Conservation (phyloP, 2,329 filamentous ascomycete species). For the Mariannaea elegans region DNA sequence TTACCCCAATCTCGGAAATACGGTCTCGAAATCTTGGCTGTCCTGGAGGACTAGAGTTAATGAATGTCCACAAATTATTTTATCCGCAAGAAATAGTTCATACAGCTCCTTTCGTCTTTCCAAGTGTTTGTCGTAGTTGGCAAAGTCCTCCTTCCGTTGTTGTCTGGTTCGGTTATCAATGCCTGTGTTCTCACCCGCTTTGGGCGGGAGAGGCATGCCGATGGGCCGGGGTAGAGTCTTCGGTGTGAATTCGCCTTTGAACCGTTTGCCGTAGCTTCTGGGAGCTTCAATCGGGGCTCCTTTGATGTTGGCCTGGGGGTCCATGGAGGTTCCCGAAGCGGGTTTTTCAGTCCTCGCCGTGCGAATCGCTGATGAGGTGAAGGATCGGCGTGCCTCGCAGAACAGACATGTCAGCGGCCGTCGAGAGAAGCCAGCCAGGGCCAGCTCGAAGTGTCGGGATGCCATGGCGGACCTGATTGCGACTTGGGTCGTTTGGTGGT, state of each 20-base stretch:
- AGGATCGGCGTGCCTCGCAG: conserved; percentile 61
- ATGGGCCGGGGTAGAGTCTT: conserved; percentile 77
- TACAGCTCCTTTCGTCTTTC: conserved; percentile 79
- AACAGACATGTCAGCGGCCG: conserved; percentile 54
- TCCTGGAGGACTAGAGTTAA: conserved; percentile 54
- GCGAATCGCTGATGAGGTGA: conserved; percentile 54
- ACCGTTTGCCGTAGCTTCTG: conserved; percentile 65
- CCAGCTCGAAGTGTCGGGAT: conserved; percentile 44
- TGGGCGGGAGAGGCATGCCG: conserved; percentile 78
- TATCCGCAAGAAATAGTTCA: conserved; percentile 25
- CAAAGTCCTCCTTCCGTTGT: conserved; percentile 81
- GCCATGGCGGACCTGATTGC: conserved; percentile 38
- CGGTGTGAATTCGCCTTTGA: conserved; percentile 63
- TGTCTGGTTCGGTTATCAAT: conserved; percentile 72
- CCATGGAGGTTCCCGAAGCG: conserved; percentile 47
- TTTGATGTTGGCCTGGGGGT: conserved; percentile 50
- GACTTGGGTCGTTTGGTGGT: conserved; percentile 12
- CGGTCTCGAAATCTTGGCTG: conserved; percentile 79
- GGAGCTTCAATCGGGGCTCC: conserved; percentile 66
- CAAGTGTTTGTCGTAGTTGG: conserved; percentile 86
- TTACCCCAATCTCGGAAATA: conserved; percentile 98
- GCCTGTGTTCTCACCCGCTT: conserved; percentile 83
- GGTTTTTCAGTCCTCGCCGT: conserved; percentile 45
- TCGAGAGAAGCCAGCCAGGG: conserved; percentile 41
- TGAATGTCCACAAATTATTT: background rate